These are phyloP conservation scores for Panellus pusillus DNA, from an alignment of 768 basidiomycete genomes.

Conservation along the genomic window DNA sequence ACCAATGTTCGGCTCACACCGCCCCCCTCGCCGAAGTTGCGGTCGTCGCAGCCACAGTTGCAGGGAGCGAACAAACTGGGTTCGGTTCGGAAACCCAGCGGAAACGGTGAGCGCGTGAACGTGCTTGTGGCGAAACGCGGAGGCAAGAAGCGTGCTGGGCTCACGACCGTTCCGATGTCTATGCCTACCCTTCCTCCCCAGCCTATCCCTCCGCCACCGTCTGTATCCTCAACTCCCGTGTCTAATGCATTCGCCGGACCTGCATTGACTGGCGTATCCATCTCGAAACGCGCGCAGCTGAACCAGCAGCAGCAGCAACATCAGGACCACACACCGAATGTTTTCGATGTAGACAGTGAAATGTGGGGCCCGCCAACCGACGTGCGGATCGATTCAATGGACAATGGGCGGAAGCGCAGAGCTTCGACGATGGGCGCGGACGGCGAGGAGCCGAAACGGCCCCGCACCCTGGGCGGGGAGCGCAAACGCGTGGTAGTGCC, in stretches of 20 bases:
- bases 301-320: slow-evolving; percentile 31
- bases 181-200: slow-evolving; percentile 5
- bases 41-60: slow-evolving; percentile 30
- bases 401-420: slow-evolving; percentile 50
- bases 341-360: slow-evolving; percentile 51
- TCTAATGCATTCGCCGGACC: slow-evolving; percentile 14
- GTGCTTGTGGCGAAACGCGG: slow-evolving; percentile 74
- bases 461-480: slow-evolving; percentile 71
- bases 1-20: slow-evolving; percentile 41
- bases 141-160: slow-evolving; percentile 55
- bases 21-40: slow-evolving; percentile 46
- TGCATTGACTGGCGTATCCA: slow-evolving; percentile 25
- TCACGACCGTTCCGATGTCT: slow-evolving; percentile 30
- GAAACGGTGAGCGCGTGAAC: slow-evolving; percentile 62
- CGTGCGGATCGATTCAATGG: slow-evolving; percentile 29
- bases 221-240: neutral
- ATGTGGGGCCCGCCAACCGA: slow-evolving; percentile 38
- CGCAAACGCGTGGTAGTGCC: slow-evolving; percentile 48
- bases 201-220: neutral
- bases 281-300: slow-evolving; percentile 38
- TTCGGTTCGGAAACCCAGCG: slow-evolving; percentile 41
- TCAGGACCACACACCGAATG: slow-evolving; percentile 19
- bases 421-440: slow-evolving; percentile 33
- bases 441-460: slow-evolving; percentile 33
- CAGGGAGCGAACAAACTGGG: slow-evolving; percentile 30